Base-by-base conservation (phyloP, 1,284 basidiomycete genomes). In the Microbotryomycetes sp. region DNA sequence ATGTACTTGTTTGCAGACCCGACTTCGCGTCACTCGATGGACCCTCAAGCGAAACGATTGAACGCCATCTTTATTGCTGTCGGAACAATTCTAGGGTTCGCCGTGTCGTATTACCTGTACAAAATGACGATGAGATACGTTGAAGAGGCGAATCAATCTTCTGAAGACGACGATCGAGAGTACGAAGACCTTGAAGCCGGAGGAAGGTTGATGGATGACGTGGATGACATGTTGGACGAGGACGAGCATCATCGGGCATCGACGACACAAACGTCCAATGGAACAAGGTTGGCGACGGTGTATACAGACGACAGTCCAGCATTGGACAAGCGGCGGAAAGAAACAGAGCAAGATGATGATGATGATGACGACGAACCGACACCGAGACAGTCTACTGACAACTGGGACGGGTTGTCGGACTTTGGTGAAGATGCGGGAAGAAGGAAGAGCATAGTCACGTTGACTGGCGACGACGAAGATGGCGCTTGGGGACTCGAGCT, bases 1-100 rank as follows among this genome's bases (percentile, higher is more conserved):
- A 81, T 89, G 50, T 87, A 86, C 47, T 78, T 79, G 26, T 76
- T 91, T 21, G 85, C 88, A 4, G 88, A 90, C 67, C 87, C 86
- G 28, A 81, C 86, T 68, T 83, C 84, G 64, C 80, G 88, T 48
- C 79, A 77, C 30, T 77, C 83, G 51, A 90, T 90, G 87, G 87
- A 89, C 72, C 52, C 69, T 84, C 84, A 80, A 53, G 83, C 85
- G 1, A 87, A 84, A 73, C 9, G 18, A 41, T 53, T 45, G 47
- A 60, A 61, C 52, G 76, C 76, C 2, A 70, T 80, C 21, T 75
- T 87, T 21, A 78, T 88, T 53, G 78, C 78, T 16, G 79, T 80
- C 31, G 84, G 87, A 9, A 72, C 86, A 31, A 29, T 80, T 3
- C 70, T 87, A 45, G 81, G 82, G 1, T 64, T 82, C 16, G 74